These are phyloP conservation scores for Suillus americanus DNA, from an alignment of 768 basidiomycete genomes.

Conservation along the genomic window DNA sequence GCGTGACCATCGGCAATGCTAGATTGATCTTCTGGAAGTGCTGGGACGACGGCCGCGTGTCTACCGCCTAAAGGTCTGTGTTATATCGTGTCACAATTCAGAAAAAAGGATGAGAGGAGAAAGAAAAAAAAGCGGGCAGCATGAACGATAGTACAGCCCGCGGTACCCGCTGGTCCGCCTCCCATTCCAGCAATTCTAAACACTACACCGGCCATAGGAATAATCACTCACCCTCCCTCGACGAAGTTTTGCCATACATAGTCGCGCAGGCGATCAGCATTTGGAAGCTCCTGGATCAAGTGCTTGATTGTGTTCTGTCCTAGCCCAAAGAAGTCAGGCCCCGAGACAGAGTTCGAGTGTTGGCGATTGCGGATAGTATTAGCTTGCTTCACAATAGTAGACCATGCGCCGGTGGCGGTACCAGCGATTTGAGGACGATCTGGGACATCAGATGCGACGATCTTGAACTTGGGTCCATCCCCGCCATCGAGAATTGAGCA, in stretches of 20 bases:
- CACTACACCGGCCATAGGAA: background rate
- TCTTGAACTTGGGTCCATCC: slow-evolving; percentile 84
- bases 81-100: slow-evolving; percentile 33
- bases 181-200: slow-evolving; percentile 3
- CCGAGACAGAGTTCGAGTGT: slow-evolving; percentile 85
- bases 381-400: slow-evolving; percentile 78
- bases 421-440: slow-evolving; percentile 76
- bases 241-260: slow-evolving; percentile 88
- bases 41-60: slow-evolving; percentile 80
- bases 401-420: slow-evolving; percentile 90
- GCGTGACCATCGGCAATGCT: slow-evolving; percentile 17
- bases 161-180: slow-evolving; percentile 1
- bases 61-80: slow-evolving; percentile 74
- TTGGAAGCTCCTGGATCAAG: slow-evolving; percentile 81
- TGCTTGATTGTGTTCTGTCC: slow-evolving; percentile 89
- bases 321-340: slow-evolving; percentile 86
- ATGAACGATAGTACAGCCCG: background rate
- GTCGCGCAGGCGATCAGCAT: slow-evolving; percentile 67
- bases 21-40: slow-evolving; percentile 68
- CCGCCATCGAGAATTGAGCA: slow-evolving; percentile 86
- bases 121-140: slow-evolving; percentile 22
- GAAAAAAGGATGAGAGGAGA: slow-evolving; percentile 27
- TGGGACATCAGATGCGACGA: slow-evolving; percentile 69
- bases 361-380: slow-evolving; percentile 79
- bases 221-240: slow-evolving; percentile 74